Evolutionary conservation across 257 asterid genomes (phyloP), one percentile per base, ranked within the genome.

Genomic region (Sherardia arvensis): DNA sequence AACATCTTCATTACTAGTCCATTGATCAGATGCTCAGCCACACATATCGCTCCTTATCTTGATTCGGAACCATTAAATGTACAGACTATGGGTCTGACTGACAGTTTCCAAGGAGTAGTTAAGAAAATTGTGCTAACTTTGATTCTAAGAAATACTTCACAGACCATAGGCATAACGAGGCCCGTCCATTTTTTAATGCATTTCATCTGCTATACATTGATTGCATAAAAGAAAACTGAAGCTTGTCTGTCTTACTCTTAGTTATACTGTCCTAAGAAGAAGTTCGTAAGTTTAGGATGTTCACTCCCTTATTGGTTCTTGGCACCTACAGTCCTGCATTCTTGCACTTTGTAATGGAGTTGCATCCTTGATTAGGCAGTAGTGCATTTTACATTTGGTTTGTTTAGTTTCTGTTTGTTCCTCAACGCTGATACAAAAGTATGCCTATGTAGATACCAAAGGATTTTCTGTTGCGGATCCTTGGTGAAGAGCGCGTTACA

Each of bases 401-500:
- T 30, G 58, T 25, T 66, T 17, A 3, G 47, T 33, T 25, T 66
- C 21, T 7, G 47, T 33, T 66, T 51, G 14, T 14, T 12, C 10
- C 57, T 8, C 20, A 26, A 51, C 1, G 36, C 49, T 73, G 66
- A 62, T 55, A 55, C 18, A 5, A 18, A 38, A 62, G 20, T 36
- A 14, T 59, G 17, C 27, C 8, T 43, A 53, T 69, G 81, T 72
- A 88, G 94, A 85, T 90, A 54, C 97, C 97, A 0, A 79, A 67
- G 79, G 92, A 83, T 5, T 85, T 87, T 75, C 79, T 87, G 68
- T 74, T 85, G 57, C 81, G 78, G 69, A 87, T 90, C 66, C 83
- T 90, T 30, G 96, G 97, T 34, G 87, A 85, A 82, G 87, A 79
- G 23, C 84, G 86, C 29, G 95, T 90, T 29, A 80, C 82, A 34